These are phyloP conservation scores for Verticillium alfalfae DNA, from an alignment of 2,329 filamentous ascomycete species.

Conservation along the genomic window DNA sequence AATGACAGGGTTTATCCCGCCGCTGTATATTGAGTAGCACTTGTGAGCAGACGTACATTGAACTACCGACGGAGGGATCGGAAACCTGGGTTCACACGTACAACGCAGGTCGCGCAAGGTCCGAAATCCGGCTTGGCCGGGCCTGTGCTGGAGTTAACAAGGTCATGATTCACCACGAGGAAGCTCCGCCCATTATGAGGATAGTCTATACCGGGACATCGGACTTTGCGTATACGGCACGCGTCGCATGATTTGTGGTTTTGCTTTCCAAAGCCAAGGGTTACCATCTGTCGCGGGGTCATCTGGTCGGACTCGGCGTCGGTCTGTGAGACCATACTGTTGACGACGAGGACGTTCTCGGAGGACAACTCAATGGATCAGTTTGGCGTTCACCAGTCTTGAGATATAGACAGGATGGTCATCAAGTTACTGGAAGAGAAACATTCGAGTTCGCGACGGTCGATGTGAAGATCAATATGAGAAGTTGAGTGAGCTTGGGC, in stretches of 20 bases:
- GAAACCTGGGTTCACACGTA: slow-evolving; percentile 1
- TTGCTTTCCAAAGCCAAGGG: background rate
- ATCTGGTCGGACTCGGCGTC: background rate
- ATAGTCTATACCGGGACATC: slow-evolving; percentile 17
- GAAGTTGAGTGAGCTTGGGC: background rate
- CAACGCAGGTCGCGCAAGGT: slow-evolving; percentile 21
- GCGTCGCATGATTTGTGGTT: slow-evolving; percentile 27
- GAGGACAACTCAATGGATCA: background rate
- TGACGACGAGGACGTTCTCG: background rate
- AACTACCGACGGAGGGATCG: background rate
- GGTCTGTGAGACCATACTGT: background rate
- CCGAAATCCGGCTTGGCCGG: slow-evolving; percentile 10
- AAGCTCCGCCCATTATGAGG: background rate
- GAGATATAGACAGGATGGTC: background rate
- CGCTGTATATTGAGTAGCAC: slow-evolving; percentile 7
- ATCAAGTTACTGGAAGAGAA: background rate
- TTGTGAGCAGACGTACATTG: background rate
- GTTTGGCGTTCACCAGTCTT: background rate
- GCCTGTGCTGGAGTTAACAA: background rate
- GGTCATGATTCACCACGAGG: background rate
- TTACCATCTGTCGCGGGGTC: background rate
- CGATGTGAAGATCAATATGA: background rate
- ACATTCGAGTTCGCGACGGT: background rate
- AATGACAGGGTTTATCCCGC: slow-evolving; percentile 12
- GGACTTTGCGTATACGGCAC: slow-evolving; percentile 33